Evolutionary conservation across 202 grass and related monocot species (phyloP).

Genomic region (Zoysia matrella): DNA sequence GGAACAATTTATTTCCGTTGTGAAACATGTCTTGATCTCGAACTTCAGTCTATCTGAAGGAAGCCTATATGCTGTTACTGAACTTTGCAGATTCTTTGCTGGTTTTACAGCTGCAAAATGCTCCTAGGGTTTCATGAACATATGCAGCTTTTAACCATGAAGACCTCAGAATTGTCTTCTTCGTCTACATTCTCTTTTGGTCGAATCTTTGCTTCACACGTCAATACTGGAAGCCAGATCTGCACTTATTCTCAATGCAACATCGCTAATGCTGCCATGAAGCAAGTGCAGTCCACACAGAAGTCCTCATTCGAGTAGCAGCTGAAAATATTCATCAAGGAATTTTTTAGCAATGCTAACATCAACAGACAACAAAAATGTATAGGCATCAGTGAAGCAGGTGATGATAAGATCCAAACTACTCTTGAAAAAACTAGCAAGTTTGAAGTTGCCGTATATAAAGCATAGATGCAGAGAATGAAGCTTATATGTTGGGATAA

Average conservation of each 20-base stretch:
- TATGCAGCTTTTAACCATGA: constrained; percentile 1
- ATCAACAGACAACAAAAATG: background rate
- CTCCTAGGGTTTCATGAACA: background rate
- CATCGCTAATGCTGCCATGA: background rate
- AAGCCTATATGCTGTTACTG: background rate
- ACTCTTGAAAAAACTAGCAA: background rate
- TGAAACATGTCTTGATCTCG: background rate
- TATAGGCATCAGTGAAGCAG: constrained; percentile 7
- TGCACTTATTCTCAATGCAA: constrained; percentile 4
- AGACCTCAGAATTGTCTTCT: background rate
- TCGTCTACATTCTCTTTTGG: background rate
- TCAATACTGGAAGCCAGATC: background rate
- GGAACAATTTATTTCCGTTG: background rate
- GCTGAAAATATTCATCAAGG: constrained; percentile 11
- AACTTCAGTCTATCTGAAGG: background rate
- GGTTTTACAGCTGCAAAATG: background rate
- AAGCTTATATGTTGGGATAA: background rate
- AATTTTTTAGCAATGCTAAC: background rate
- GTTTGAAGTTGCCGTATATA: background rate
- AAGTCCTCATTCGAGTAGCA: constrained; percentile 5
- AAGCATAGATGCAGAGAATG: background rate
- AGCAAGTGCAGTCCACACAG: background rate
- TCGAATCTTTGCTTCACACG: constrained; percentile 8
- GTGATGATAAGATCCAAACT: background rate
- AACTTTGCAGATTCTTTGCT: background rate